phyloP scores from a whole-genome alignment of 129 eudicot species.

The Calendula officinalis region DNA sequence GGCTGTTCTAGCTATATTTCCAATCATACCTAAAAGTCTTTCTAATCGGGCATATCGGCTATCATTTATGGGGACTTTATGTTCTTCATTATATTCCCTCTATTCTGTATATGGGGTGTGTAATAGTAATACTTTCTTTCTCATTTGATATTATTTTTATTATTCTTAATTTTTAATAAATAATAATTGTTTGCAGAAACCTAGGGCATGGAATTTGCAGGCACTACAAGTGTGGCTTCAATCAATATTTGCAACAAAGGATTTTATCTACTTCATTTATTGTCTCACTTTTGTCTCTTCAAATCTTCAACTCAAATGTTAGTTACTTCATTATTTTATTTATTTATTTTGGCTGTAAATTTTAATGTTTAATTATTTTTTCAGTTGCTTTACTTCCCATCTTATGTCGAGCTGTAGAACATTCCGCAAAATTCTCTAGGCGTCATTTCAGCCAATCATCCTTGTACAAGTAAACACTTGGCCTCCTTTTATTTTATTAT shows the following conservation, averaged over 20 bases:
- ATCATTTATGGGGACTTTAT: too few species aligned
- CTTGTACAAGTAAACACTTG: slow-evolving; percentile 52
- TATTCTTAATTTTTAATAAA: neutral
- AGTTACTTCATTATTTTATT: slow-evolving; percentile 24
- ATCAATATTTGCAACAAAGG: slow-evolving; percentile 66
- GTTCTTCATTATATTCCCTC: too few species aligned
- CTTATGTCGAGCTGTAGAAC: slow-evolving; percentile 63
- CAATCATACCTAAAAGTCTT: slow-evolving; percentile 60
- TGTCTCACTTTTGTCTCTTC: slow-evolving; percentile 73
- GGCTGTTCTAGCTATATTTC: slow-evolving; percentile 67
- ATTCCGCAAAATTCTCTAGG: slow-evolving; percentile 66
- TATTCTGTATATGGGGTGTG: slow-evolving; percentile 28
- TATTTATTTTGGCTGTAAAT: neutral
- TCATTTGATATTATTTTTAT: neutral
- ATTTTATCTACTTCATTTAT: slow-evolving; percentile 73
- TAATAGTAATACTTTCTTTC: slow-evolving; percentile 31
- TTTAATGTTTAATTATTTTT: slow-evolving; percentile 10
- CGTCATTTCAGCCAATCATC: slow-evolving; percentile 63
- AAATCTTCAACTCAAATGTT: slow-evolving; percentile 72
- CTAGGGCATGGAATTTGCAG: slow-evolving; percentile 81
- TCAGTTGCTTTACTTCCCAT: slow-evolving; percentile 88
- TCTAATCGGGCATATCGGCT: slow-evolving; percentile 48
- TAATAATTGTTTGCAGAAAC: slow-evolving; percentile 58
- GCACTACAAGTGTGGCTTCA: slow-evolving; percentile 84
- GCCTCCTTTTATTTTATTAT: neutral